Conservation (phyloP, 371 early-diverging fungal genomes). For the Nematocida sp. region DNA sequence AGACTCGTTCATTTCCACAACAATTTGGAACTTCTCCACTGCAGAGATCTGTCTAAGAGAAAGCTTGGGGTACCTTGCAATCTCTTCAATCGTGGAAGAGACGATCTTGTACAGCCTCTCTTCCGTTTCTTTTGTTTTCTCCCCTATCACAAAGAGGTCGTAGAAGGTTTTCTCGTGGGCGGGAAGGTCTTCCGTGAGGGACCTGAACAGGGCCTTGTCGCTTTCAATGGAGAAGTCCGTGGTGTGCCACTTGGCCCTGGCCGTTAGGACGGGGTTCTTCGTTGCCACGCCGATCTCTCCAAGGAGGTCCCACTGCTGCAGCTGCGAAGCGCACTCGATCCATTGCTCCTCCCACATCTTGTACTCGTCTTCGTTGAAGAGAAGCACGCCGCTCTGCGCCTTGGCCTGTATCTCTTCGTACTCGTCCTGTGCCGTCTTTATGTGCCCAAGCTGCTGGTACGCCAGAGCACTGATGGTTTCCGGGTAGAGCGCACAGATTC, state of each 20-base stretch:
- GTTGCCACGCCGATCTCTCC: conserved; percentile 81
- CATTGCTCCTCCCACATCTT: conserved; percentile 92
- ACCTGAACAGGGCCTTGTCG: conserved; percentile 28
- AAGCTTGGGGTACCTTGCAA: conserved; percentile 22
- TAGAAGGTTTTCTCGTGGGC: conserved; percentile 33
- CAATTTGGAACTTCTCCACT: conserved; percentile 52
- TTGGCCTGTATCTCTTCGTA: conserved; percentile 85
- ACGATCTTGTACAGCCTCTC: conserved; percentile 45
- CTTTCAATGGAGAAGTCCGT: conserved; percentile 51
- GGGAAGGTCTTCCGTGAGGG: conserved; percentile 29
- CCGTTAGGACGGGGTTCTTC: conserved; percentile 64
- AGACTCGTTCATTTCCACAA: conserved; percentile 59
- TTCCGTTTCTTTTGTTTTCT: conserved; percentile 37
- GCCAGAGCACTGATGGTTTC: conserved; percentile 91
- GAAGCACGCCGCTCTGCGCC: conserved; percentile 67
- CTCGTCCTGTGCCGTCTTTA: conserved; percentile 78
- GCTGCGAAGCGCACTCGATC: conserved; percentile 75
- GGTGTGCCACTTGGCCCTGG: conserved; percentile 47
- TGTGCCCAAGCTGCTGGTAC: conserved; percentile 82
- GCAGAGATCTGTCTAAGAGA: conserved; percentile 14
- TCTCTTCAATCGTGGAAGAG: conserved; percentile 39
- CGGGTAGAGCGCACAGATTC: conserved; percentile 76
- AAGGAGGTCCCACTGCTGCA: conserved; percentile 96
- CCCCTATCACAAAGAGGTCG: conserved; percentile 33
- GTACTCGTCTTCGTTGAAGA: conserved; percentile 89